Percentiles rank a stretch among this genome's conserved stretches.
Evolutionary conservation across 768 basidiomycete genomes (phyloP).

Genomic region (Boletus speciosus): DNA sequence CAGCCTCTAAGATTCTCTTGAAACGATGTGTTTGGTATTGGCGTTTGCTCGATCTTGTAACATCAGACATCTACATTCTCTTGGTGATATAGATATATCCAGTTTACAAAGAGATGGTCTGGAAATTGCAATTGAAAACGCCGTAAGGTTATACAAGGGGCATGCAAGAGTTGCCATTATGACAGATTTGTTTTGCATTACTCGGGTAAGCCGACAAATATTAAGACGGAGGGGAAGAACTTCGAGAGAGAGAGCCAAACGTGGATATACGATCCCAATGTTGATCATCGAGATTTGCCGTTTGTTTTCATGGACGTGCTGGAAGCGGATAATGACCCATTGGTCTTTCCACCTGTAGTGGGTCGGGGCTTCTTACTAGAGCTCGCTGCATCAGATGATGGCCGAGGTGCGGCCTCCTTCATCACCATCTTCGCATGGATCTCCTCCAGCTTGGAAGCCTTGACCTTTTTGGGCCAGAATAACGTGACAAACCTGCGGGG

Average conservation of each 20-base stretch:
- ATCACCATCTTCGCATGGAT: slow-evolving; percentile 96
- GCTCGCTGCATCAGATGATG: slow-evolving; percentile 45
- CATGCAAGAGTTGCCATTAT: slow-evolving; percentile 25
- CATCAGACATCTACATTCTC: slow-evolving; percentile 13
- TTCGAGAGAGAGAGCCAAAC: slow-evolving; percentile 22
- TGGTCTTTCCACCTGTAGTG: slow-evolving; percentile 47
- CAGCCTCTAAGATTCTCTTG: slow-evolving; percentile 5
- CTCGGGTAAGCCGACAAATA: slow-evolving; percentile 21
- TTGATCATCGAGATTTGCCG: slow-evolving; percentile 58
- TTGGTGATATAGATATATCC: slow-evolving; percentile 15
- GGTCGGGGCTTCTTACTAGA: slow-evolving; percentile 59
- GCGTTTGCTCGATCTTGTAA: slow-evolving; percentile 19
- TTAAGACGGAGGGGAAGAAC: slow-evolving; percentile 15
- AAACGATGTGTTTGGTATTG: slow-evolving; percentile 6
- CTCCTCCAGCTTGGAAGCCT: slow-evolving; percentile 87
- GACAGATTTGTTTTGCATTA: slow-evolving; percentile 26
- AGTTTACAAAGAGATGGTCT: slow-evolving; percentile 11
- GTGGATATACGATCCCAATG: slow-evolving; percentile 8
- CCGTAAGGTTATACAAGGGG: slow-evolving; percentile 22
- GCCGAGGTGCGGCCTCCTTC: slow-evolving; percentile 70
- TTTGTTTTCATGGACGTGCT: slow-evolving; percentile 49
- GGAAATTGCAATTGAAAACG: slow-evolving; percentile 14
- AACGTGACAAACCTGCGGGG: slow-evolving; percentile 78
- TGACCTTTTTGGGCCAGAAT: slow-evolving; percentile 98
- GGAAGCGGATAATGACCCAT: slow-evolving; percentile 46